Evolutionary conservation across 495 filamentous ascomycete species (phyloP), one percentile per base, ranked within the genome.

Genomic region (Hypoxylon lienhwacheense): DNA sequence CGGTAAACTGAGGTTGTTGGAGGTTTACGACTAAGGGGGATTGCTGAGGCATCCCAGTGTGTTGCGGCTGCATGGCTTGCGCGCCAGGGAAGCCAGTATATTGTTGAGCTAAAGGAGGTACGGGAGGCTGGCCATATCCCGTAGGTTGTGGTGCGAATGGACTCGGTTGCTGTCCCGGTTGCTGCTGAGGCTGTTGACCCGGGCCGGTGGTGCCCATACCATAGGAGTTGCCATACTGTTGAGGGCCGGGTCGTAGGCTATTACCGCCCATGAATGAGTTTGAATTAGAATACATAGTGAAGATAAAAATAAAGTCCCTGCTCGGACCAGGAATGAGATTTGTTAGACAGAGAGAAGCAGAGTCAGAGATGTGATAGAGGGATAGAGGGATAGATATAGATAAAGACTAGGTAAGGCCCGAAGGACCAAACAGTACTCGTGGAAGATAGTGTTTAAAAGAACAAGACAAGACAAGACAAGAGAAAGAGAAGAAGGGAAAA

Each of bases 221-320:
- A 67, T 72, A 73, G 47, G 77, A 65, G 71, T 71, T 68, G 35
- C 75, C 78, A 77, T 81, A 84, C 70, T 82, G 83, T 59, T 77
- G 81, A 39, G 82, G 80, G 49, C 84, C 86, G 6, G 89, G 87
- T 54, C 88, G 89, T 67, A 81, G 76, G 73, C 73, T 85, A 70
- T 85, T 88, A 70, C 77, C 81, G 72, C 89, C 88, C 54, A 93
- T 76, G 67, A 85, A 95, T 40, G 88, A 85, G 76, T 85, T 91
- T 51, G 90, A 88, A 66, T 86, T 88, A 32, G 90, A 91, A 76
- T 85, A 96, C 91, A 96, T 96, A 74, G 69, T 55, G 43, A 36
- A n/a, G n/a, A n/a, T n/a, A n/a, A n/a, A n/a, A 33, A 44, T 25
- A 11, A 32, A 39, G 15, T 22, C 21, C 20, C 43, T 41, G 28